Evolutionary conservation across 139 green algal species (phyloP), one percentile per base, ranked within the genome.

Genomic region (Diplosphaera chodatii): DNA sequence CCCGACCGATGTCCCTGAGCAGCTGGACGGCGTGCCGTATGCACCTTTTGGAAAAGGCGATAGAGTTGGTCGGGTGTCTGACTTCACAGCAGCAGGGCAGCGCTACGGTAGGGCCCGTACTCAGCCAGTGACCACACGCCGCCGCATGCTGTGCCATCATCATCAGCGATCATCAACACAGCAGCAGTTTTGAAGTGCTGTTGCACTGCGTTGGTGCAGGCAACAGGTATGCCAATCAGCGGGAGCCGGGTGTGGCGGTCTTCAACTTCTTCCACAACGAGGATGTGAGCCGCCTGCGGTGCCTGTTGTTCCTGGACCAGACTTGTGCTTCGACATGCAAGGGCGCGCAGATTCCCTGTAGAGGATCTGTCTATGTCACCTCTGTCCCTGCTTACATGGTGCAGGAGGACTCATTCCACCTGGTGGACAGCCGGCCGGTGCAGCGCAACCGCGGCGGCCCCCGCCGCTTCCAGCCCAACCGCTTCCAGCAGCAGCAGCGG

Each of bases 191-290:
- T n/a, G n/a, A n/a, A n/a, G n/a, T n/a, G n/a, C n/a, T n/a, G n/a
- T n/a, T n/a, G n/a, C n/a, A n/a, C n/a, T 71, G 76, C 18, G 81
- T 79, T 62, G 64, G 75, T 25, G 48, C 48, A 59, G 48, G 48
- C 48, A 59, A 59, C 48, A 59, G 48, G 16, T 59, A 59, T 63
- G 68, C 78, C 23, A 81, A 78, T 37, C 74, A 82, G 55, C 33
- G 30, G 30, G 77, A 62, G 23, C 75, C 75, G 28, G 85, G 85
- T 65, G 80, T 78, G 37, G 80, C 89, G 6, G 89, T 97, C 2
- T 98, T 99, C 83, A 96, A 94, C 79, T 98, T 97, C 84, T 92
- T 96, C 69, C 85, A 91, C 55, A 90, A 91, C 37, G 91, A 98
- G 64, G 94, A 97, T 75, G 93, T 96, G 65, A 25, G 81, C 4